A percentile compares a stretch with the other conserved stretches of the same genome.
Evolutionary conservation across 257 asterid genomes (phyloP).

Genomic region (Mentha longifolia): DNA sequence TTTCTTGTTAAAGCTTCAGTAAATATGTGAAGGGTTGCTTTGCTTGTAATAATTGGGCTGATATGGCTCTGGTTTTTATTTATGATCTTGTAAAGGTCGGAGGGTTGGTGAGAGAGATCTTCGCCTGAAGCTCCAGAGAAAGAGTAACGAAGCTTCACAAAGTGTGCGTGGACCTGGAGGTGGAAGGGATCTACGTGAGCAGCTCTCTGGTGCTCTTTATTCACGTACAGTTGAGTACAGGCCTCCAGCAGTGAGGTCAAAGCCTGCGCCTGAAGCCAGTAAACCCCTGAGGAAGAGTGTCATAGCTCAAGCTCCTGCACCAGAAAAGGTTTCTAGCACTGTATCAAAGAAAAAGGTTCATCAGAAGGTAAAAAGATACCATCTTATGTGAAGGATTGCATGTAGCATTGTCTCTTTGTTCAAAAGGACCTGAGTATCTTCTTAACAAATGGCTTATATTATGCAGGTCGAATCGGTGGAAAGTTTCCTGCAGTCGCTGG

Average conservation of each 20-base stretch:
- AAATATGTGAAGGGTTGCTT: slow-evolving; percentile 11
- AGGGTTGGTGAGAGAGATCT: slow-evolving; percentile 79
- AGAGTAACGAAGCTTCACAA: slow-evolving; percentile 56
- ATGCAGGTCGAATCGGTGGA: slow-evolving; percentile 87
- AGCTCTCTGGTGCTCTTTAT: slow-evolving; percentile 74
- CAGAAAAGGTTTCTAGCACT: slow-evolving; percentile 48
- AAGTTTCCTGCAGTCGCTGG: slow-evolving; percentile 76
- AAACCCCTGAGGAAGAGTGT: slow-evolving; percentile 67
- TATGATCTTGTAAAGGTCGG: slow-evolving; percentile 49
- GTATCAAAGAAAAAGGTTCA: slow-evolving; percentile 62
- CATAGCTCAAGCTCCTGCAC: slow-evolving; percentile 58
- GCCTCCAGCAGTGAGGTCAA: slow-evolving; percentile 49
- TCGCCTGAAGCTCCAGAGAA: slow-evolving; percentile 93
- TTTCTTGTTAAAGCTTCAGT: background rate
- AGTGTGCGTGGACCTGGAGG: slow-evolving; percentile 72
- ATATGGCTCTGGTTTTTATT: slow-evolving; percentile 13
- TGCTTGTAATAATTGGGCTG: slow-evolving; percentile 26
- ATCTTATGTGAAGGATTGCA: slow-evolving; percentile 16
- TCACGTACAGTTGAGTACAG: slow-evolving; percentile 57
- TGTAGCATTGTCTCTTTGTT: background rate
- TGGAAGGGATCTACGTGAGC: slow-evolving; percentile 88
- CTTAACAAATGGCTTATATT: slow-evolving; percentile 22
- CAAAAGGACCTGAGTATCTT: background rate
- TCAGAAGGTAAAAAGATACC: slow-evolving; percentile 51
- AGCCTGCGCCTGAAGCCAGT: slow-evolving; percentile 62